A percentile compares a stretch with the other conserved stretches of the same genome.
These are phyloP conservation scores for Ascochyta lentis DNA, from an alignment of 2,329 filamentous ascomycete genomes.

Conservation along the genomic window DNA sequence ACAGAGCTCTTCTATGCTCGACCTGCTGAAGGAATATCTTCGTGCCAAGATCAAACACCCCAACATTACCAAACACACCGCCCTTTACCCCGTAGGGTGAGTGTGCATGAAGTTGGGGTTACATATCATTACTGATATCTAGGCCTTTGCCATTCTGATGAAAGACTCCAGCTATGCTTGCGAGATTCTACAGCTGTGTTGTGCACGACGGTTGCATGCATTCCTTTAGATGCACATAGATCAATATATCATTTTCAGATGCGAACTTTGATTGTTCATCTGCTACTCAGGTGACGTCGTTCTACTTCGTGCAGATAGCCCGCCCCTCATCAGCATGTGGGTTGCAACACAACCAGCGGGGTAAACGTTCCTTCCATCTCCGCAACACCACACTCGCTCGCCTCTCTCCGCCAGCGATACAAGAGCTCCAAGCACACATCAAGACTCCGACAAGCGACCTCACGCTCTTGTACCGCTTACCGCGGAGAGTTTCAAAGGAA, in stretches of 20 bases:
- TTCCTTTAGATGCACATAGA: conserved; percentile 12
- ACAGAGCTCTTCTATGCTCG: conserved; percentile 64
- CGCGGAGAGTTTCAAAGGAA: conserved; percentile 21
- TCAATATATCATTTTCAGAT: conserved; percentile 13
- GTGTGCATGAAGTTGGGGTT: conserved; percentile 70
- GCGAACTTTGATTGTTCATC: conserved; percentile 2
- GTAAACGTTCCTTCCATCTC: conserved; percentile 12
- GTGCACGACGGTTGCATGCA: not conserved
- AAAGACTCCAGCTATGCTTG: not conserved
- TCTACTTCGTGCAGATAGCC: conserved; percentile 13
- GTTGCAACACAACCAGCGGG: conserved; percentile 20
- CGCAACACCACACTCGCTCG: conserved; percentile 19
- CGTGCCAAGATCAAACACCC: conserved; percentile 67
- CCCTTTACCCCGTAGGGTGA: conserved; percentile 59
- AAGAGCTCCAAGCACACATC: conserved; percentile 33
- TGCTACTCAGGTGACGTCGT: conserved; percentile 20
- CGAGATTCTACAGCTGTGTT: not conserved
- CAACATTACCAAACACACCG: conserved; percentile 72
- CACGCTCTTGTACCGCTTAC: conserved; percentile 36
- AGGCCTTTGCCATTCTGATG: conserved; percentile 1
- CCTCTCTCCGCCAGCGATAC: conserved; percentile 32
- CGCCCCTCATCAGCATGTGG: conserved; percentile 2
- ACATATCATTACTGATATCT: conserved; percentile 51
- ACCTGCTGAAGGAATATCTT: conserved; percentile 70
- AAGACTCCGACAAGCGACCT: conserved; percentile 19